phyloP scores from a whole-genome alignment of 306 rosid genomes.

The Trifolium repens region DNA sequence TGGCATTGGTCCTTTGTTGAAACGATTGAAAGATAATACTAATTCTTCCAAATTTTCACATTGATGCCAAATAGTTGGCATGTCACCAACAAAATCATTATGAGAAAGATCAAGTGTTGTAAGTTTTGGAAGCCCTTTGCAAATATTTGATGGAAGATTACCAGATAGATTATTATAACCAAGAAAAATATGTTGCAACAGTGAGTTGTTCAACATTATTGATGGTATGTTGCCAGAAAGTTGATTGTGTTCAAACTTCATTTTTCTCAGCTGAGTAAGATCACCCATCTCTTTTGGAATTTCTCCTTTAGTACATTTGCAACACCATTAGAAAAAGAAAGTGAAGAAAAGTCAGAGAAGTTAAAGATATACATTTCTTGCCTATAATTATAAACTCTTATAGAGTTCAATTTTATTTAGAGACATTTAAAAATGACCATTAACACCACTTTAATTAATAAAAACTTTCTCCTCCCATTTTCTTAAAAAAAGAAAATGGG shows the following conservation, averaged over 20 bases:
- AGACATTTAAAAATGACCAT: no score
- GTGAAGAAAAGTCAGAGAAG: no score
- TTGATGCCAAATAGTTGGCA: constrained; percentile 29
- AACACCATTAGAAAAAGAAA: no score
- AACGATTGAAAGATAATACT: neutral
- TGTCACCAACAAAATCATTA: constrained; percentile 23
- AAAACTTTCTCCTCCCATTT: no score
- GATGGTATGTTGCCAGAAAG: no score
- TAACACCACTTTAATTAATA: no score
- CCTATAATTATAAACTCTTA: no score
- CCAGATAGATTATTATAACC: neutral
- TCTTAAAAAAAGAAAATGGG: no score
- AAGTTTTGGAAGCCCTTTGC: constrained; percentile 28
- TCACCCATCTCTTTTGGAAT: constrained; percentile 22
- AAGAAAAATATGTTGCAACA: no score
- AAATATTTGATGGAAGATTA: constrained; percentile 29
- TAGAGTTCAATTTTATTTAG: no score
- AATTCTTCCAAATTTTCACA: constrained; percentile 24
- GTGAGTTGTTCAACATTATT: no score
- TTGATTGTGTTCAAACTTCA: neutral
- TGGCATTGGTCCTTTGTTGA: constrained; percentile 23
- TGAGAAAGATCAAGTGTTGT: neutral
- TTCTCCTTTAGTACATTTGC: constrained; percentile 3
- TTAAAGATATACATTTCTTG: no score
- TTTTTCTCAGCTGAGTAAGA: neutral